These are phyloP conservation scores for Colletotrichum siamense DNA, from an alignment of 2,329 filamentous ascomycete genomes.

Conservation along the genomic window DNA sequence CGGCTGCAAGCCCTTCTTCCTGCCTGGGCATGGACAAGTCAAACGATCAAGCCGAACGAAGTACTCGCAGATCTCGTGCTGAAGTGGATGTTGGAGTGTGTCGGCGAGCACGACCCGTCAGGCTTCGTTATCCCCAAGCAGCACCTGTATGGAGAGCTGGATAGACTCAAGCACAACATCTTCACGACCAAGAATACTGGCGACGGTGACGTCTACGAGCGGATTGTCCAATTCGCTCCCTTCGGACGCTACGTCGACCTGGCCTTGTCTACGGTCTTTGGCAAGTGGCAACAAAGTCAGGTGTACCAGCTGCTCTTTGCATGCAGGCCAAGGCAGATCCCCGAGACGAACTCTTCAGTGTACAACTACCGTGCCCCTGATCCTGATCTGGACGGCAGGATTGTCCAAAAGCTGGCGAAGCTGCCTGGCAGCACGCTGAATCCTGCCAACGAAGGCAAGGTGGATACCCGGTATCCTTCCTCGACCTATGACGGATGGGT, in stretches of 20 bases:
- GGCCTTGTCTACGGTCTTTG: background rate
- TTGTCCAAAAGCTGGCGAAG: constrained; percentile 4
- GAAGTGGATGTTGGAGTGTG: constrained; percentile 25
- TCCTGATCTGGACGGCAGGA: background rate
- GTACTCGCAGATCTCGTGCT: constrained; percentile 24
- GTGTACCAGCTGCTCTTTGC: constrained; percentile 4
- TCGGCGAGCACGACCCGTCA: constrained; percentile 10
- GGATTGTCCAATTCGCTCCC: background rate
- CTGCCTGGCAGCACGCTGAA: background rate
- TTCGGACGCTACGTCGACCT: background rate
- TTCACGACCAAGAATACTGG: background rate
- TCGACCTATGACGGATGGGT: background rate
- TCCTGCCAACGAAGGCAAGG: background rate
- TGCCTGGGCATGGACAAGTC: constrained; percentile 28
- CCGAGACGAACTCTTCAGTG: background rate
- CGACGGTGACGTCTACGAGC: constrained; percentile 5
- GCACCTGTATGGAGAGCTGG: background rate
- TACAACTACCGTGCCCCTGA: constrained; percentile 14
- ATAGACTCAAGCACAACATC: background rate
- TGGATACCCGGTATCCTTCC: background rate
- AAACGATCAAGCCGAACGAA: constrained; percentile 24
- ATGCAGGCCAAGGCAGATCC: background rate
- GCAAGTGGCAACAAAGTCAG: constrained; percentile 3
- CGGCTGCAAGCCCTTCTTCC: constrained; percentile 31
- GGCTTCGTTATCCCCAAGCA: constrained; percentile 16